Percentiles rank a stretch among this genome's conserved stretches.
phyloP scores from a whole-genome alignment of 371 early-diverging fungal genomes.

The Circinella umbellata region DNA sequence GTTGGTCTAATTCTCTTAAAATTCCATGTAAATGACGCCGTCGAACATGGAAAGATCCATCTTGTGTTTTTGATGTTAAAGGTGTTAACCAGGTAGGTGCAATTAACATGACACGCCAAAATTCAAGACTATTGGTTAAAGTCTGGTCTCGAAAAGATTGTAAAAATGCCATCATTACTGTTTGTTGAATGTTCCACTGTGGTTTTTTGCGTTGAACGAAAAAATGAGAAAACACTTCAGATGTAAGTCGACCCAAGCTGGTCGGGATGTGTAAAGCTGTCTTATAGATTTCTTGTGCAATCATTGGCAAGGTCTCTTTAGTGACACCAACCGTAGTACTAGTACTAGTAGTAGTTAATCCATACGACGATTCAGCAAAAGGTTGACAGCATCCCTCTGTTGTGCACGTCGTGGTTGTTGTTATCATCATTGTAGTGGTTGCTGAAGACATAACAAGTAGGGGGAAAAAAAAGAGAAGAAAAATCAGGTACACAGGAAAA shows the following conservation, averaged over 20 bases:
- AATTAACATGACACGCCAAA: conserved; percentile 38
- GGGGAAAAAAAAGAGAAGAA: not conserved
- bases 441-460: not conserved
- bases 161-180: conserved; percentile 37
- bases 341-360: not conserved
- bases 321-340: not conserved
- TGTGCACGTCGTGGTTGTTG: not conserved
- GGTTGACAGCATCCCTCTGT: conserved; percentile 15
- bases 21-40: conserved; percentile 33
- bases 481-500: not conserved
- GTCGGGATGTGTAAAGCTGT: conserved; percentile 26
- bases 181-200: conserved; percentile 44
- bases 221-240: conserved; percentile 36
- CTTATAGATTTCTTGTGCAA: conserved; percentile 28
- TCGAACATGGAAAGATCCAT: conserved; percentile 27
- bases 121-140: conserved; percentile 33
- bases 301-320: not conserved
- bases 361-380: not conserved
- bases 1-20: conserved; percentile 25
- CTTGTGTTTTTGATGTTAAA: conserved; percentile 26
- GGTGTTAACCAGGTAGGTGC: conserved; percentile 34
- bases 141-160: conserved; percentile 42
- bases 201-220: conserved; percentile 37
- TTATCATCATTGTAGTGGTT: not conserved
- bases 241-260: conserved; percentile 20